Percentiles rank a stretch among this genome's conserved stretches.
Evolutionary conservation across 495 filamentous ascomycete species (phyloP).

Genomic region (Penicillium arizonense): DNA sequence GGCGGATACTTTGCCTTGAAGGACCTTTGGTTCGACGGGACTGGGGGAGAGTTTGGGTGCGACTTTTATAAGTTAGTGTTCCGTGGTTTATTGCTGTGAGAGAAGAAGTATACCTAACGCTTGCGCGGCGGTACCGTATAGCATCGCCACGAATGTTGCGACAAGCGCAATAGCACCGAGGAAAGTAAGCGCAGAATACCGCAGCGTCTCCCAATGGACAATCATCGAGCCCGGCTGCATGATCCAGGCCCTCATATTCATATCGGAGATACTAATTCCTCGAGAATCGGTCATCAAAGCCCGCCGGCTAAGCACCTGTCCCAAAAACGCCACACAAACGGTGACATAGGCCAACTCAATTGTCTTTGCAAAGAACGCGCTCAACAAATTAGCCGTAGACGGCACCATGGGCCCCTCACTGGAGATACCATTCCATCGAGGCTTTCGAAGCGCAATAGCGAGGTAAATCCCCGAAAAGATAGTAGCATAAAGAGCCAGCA

Average conservation of each 20-base stretch:
- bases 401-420: constrained; percentile 46
- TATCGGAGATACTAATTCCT: constrained; percentile 70
- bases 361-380: constrained; percentile 64
- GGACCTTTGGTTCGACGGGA: constrained; percentile 31
- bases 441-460: constrained; percentile 53
- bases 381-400: constrained; percentile 59
- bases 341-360: constrained; percentile 78
- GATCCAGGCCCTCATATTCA: constrained; percentile 63
- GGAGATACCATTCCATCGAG: constrained; percentile 54
- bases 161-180: constrained; percentile 58
- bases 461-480: constrained; percentile 65
- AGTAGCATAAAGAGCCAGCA: constrained; percentile 66
- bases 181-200: constrained; percentile 57
- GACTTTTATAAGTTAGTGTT: constrained; percentile 34
- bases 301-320: constrained; percentile 66
- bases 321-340: constrained; percentile 70
- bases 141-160: constrained; percentile 59
- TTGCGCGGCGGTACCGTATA: constrained; percentile 74
- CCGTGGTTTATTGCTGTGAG: background rate
- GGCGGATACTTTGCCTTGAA: constrained; percentile 57
- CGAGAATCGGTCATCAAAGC: constrained; percentile 52
- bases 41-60: constrained; percentile 61
- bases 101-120: constrained; percentile 46
- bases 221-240: constrained; percentile 65
- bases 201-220: constrained; percentile 61